Evolutionary conservation across 2,329 filamentous ascomycete genomes (phyloP).

Genomic region (Verticillium zaregamsianum): DNA sequence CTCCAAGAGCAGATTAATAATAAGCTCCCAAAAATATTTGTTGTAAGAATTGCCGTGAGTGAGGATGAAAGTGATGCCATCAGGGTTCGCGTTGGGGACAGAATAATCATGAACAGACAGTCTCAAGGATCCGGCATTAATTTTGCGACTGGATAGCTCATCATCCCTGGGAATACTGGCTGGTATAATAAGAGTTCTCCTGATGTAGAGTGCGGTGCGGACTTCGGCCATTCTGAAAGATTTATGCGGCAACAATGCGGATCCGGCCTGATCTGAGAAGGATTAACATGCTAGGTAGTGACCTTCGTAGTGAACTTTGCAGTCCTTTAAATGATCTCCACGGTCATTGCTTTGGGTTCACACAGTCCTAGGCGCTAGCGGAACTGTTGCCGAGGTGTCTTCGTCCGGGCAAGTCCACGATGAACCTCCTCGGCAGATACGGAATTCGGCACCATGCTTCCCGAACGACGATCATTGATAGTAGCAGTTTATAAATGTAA

Average conservation of each 20-base stretch:
- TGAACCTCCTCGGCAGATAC: neutral
- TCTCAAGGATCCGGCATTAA: neutral
- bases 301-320: neutral
- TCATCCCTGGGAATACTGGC: conserved; percentile 1
- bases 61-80: conserved; percentile 3
- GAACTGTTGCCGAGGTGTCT: neutral
- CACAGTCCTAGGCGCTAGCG: neutral
- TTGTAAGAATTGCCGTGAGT: conserved; percentile 9
- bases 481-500: neutral
- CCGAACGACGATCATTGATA: neutral
- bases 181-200: neutral
- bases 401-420: neutral
- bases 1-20: conserved; percentile 1
- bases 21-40: conserved; percentile 5
- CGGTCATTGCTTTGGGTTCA: neutral
- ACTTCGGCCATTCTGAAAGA: neutral
- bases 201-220: conserved; percentile 1
- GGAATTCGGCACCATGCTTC: neutral
- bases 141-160: neutral
- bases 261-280: neutral
- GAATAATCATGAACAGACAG: conserved; percentile 7
- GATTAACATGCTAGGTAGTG: neutral
- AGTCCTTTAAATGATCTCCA: neutral
- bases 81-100: neutral
- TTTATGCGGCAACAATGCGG: no score